Percentiles rank a stretch among this genome's conserved stretches.
These are phyloP conservation scores for Pleurotus pulmonarius DNA, from an alignment of 768 basidiomycete genomes.

Conservation along the genomic window DNA sequence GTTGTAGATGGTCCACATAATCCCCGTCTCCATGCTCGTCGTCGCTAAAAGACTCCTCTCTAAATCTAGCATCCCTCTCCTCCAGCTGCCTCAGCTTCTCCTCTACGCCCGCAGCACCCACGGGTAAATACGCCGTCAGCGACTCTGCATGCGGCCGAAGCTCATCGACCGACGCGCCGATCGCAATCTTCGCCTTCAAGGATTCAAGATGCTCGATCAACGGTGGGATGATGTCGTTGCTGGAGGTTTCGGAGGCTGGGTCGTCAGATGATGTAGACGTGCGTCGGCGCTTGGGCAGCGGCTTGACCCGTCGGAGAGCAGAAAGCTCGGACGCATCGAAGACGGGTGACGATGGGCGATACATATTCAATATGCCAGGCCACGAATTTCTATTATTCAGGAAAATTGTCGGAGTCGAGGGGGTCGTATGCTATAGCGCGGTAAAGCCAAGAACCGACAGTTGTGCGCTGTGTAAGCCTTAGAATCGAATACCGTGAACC, in stretches of 20 bases:
- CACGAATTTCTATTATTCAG: too few species aligned
- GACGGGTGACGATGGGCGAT: slow-evolving; percentile 52
- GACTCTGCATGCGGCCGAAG: slow-evolving; percentile 54
- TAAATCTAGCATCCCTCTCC: slow-evolving; percentile 8
- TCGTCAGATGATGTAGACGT: slow-evolving; percentile 29
- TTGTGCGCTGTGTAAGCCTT: not conserved
- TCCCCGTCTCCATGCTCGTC: slow-evolving; percentile 59
- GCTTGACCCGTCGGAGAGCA: slow-evolving; percentile 64
- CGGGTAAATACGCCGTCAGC: slow-evolving; percentile 40
- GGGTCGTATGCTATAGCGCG: too few species aligned
- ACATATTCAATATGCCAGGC: slow-evolving; percentile 30
- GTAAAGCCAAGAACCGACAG: too few species aligned
- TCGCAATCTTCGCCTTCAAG: slow-evolving; percentile 5
- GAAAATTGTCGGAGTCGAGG: too few species aligned
- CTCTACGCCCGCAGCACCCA: slow-evolving; percentile 11
- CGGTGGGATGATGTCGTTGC: slow-evolving; percentile 4
- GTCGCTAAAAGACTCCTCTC: slow-evolving; percentile 16
- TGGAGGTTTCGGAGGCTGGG: slow-evolving; percentile 7
- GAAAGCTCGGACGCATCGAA: slow-evolving; percentile 67
- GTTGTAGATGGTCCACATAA: slow-evolving; percentile 65
- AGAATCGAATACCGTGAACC: not conserved
- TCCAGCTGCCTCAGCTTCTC: slow-evolving; percentile 9
- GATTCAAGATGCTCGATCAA: slow-evolving; percentile 14
- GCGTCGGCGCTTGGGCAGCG: slow-evolving; percentile 73
- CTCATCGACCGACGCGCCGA: slow-evolving; percentile 42